Conservation (phyloP, 2,329 filamentous ascomycete species). For the Colletotrichum sp. region DNA sequence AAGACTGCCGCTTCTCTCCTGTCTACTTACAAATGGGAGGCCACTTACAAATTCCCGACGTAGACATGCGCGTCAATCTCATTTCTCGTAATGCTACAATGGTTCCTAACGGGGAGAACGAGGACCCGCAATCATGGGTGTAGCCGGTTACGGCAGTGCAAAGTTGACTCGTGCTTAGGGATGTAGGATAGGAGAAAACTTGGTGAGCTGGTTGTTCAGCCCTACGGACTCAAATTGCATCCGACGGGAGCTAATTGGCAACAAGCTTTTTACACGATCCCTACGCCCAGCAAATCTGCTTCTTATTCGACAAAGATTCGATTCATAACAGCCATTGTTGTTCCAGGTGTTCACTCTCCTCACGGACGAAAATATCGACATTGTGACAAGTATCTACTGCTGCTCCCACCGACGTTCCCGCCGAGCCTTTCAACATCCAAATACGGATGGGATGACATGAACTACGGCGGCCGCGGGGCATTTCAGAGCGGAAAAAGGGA, state of each 20-base stretch:
- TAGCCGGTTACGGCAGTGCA: not conserved
- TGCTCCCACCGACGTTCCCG: not conserved
- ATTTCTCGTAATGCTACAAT: not conserved
- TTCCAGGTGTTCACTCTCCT: not conserved
- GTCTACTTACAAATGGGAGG: not conserved
- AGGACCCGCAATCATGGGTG: not conserved
- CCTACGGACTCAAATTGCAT: not conserved
- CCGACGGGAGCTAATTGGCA: not conserved
- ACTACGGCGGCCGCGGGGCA: not conserved
- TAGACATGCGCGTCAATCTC: not conserved
- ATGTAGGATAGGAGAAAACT: not conserved
- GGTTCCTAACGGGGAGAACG: not conserved
- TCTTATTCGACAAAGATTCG: not conserved
- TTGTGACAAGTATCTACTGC: not conserved
- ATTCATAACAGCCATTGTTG: not conserved
- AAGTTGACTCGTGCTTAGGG: constrained; percentile 1
- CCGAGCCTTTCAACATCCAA: not conserved
- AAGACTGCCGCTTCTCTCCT: not conserved
- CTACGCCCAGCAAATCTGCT: not conserved
- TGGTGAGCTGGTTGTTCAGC: not conserved
- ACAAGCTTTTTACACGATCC: not conserved
- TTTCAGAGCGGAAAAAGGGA: not conserved
- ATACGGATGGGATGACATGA: not conserved
- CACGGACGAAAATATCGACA: not conserved
- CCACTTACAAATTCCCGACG: not conserved